Conservation (phyloP, 2,329 filamentous ascomycete genomes). For the Nemania serpens region DNA sequence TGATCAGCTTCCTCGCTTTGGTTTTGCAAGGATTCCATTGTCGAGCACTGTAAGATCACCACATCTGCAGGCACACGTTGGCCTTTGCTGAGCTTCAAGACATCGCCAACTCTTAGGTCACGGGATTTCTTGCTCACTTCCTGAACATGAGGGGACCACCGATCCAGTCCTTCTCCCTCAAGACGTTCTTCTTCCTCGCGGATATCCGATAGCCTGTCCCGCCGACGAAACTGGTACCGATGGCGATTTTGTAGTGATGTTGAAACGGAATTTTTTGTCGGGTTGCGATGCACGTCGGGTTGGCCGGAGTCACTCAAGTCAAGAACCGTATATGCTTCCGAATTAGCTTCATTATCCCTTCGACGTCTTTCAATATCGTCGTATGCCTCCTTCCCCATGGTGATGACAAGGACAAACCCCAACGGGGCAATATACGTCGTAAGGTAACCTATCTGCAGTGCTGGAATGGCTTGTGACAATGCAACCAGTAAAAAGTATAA, state of each 20-base stretch:
- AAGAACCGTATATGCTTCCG: constrained; percentile 82
- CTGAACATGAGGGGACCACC: constrained; percentile 56
- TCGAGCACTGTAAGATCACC: constrained; percentile 83
- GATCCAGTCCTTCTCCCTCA: constrained; percentile 47
- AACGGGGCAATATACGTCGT: constrained; percentile 92
- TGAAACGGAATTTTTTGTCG: constrained; percentile 54
- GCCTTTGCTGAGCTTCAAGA: constrained; percentile 90
- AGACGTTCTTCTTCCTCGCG: constrained; percentile 68
- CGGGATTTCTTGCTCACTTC: constrained; percentile 82
- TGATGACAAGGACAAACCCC: constrained; percentile 89
- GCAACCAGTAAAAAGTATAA: constrained; percentile 98
- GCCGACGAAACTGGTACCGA: constrained; percentile 44
- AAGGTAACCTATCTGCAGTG: constrained; percentile 89
- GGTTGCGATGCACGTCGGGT: constrained; percentile 42
- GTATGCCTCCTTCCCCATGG: constrained; percentile 91
- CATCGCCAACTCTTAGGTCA: constrained; percentile 91
- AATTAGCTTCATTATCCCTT: constrained; percentile 91
- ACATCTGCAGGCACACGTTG: constrained; percentile 94
- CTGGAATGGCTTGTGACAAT: constrained; percentile 87
- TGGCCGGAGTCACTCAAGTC: constrained; percentile 65
- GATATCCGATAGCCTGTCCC: constrained; percentile 64
- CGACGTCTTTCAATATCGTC: constrained; percentile 88
- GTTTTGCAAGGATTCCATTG: constrained; percentile 54
- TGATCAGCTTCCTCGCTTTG: constrained; percentile 41
- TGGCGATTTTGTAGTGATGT: constrained; percentile 45